Base-by-base conservation (phyloP, 345 rosid genomes). In the Xanthoceras sorbifolium region DNA sequence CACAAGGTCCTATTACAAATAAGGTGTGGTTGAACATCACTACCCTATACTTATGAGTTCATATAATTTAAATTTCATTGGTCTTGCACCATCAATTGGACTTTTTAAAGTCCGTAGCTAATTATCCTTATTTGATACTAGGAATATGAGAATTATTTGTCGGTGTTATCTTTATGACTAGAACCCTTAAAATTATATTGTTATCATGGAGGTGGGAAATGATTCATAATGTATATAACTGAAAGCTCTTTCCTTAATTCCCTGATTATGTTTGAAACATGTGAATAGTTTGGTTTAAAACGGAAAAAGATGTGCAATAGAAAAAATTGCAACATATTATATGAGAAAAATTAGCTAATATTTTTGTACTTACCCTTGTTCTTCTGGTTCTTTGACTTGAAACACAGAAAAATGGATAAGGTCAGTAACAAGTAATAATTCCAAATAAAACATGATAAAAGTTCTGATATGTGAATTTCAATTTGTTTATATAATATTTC, bases 1-100 rank as follows among this genome's bases (percentile, higher is more conserved):
- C 99, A 0, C 91, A 87, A 76, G 97, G 99, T 62, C 99, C 99
- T 70, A 85, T 97, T 73, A 66, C 99, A 52, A 97, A 97, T 84
- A 94, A 97, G 97, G 99, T 97, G 32, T 70, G 77, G 29, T 52
- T 52, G 69, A 23, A 59, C 69, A 34, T 50, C 55, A 32, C 75
- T 31, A 15, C 5, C 28, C 52, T 32, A 40, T 63, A 29, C 17
- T 40, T 61, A 5, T 52, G 50, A 44, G 40, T 40, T 54, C 71
- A 22, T 40, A 38, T 69, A 2, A 5, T 68, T 9, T 34, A 14
- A 76, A n/a, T 59, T 64, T 67, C 60, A 29, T 32, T 50, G 38
- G 62, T 9, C 14, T 42, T 20, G 6, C 60, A 69, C 20, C 2
- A 17, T 28, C 26, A 44, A 23, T 50, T 31, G 60, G 23, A 50